Conservation (phyloP, 495 filamentous ascomycete species). For the Penicillium daleae region DNA sequence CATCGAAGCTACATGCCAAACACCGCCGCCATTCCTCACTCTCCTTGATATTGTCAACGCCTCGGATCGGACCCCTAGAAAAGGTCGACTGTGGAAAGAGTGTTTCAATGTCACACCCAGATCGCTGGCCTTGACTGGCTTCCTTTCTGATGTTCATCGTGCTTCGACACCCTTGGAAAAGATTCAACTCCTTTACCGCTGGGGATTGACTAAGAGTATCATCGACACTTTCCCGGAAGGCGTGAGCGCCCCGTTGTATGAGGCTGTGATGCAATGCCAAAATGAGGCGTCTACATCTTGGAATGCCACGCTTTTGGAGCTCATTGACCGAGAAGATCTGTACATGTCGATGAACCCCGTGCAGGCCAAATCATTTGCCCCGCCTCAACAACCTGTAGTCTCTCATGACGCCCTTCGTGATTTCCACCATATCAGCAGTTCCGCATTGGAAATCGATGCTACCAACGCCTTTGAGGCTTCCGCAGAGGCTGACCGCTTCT, state of each 20-base stretch:
- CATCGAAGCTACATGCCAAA: slow-evolving; percentile 43
- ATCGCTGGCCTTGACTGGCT: slow-evolving; percentile 64
- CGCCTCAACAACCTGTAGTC: slow-evolving; percentile 45
- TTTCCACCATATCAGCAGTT: slow-evolving; percentile 72
- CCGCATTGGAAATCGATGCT: slow-evolving; percentile 59
- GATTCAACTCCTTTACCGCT: slow-evolving; percentile 48
- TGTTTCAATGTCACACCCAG: slow-evolving; percentile 62
- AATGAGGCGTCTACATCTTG: slow-evolving; percentile 77
- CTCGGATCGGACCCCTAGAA: slow-evolving; percentile 41
- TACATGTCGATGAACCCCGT: slow-evolving; percentile 62
- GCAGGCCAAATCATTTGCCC: slow-evolving; percentile 35
- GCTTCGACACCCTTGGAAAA: slow-evolving; percentile 39
- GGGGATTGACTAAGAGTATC: slow-evolving; percentile 47
- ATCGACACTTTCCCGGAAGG: slow-evolving; percentile 83
- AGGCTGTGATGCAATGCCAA: slow-evolving; percentile 83
- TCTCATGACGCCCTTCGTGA: slow-evolving; percentile 70
- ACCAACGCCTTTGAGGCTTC: slow-evolving; percentile 65
- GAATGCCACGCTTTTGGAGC: slow-evolving; percentile 66
- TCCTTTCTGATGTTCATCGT: slow-evolving; percentile 48
- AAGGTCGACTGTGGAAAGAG: slow-evolving; percentile 45
- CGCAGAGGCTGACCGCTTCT: slow-evolving; percentile 77
- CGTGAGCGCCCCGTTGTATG: slow-evolving; percentile 74
- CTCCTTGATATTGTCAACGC: slow-evolving; percentile 59
- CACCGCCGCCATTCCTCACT: slow-evolving; percentile 56
- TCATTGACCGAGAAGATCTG: slow-evolving; percentile 84